Base-by-base conservation (phyloP, 345 rosid genomes). In the Camelina laxa region DNA sequence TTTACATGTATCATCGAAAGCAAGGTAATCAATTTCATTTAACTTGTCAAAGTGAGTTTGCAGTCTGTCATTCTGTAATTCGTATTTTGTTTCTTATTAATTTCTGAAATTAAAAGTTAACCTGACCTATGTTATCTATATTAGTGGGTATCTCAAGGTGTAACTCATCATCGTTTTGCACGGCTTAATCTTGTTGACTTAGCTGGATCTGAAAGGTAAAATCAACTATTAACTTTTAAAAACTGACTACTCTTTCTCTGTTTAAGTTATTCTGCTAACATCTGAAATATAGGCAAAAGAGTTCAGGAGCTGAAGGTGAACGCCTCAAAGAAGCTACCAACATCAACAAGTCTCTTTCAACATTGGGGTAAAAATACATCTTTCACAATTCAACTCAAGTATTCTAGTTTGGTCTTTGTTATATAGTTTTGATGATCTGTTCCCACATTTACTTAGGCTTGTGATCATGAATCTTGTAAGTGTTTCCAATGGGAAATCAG, bases 251-350 rank as follows among this genome's bases (percentile, higher is more conserved):
- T 1, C 22, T 36, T 27, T 51, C 17, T 49, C n/a, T 67, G 30
- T 48, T 30, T 54, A 55, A 68, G 55, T 16, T 53, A 38, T 50
- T 27, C 24, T 17, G 66, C 71, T 75, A 74, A 76, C 76, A 65
- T 70, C 19, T 17, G 24, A 14, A 50, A 65, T 44, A 50, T 75
- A 96, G 99, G 82, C 99, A 96, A 70, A 96, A 96, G 83, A 89
- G 91, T 80, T 96, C 99, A 75, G 98, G 98, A 54, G 98, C 99
- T 67, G 99, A 96, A 83, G 99, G 98, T 75, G 99, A 96, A 77
- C 97, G 99, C 31, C 93, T 96, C 35, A 96, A 91, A 84, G 99
- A 96, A 85, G 99, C 99, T 50, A 92, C 98, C 44, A 96, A 92
- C 62, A 96, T 96, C 55, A 96, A 96, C 84, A 96, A 89, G 83